Evolutionary conservation across 768 basidiomycete species (phyloP).

Genomic region (Mycena galopus): DNA sequence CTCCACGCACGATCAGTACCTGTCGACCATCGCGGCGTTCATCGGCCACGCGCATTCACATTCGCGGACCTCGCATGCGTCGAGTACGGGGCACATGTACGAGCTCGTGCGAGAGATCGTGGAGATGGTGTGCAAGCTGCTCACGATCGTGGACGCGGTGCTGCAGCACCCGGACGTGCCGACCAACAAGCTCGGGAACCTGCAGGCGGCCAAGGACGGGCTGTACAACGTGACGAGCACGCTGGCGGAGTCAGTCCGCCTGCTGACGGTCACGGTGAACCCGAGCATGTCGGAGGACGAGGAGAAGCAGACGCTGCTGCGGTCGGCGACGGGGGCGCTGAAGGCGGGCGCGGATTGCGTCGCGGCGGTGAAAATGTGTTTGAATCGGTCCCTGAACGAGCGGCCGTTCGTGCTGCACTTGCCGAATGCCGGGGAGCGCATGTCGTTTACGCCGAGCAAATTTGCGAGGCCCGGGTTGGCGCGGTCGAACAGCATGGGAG

Average conservation of each 20-base stretch:
- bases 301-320: slow-evolving; percentile 82
- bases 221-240: slow-evolving; percentile 87
- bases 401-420: slow-evolving; percentile 76
- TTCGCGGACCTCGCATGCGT: slow-evolving; percentile 90
- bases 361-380: slow-evolving; percentile 84
- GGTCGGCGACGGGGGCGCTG: slow-evolving; percentile 89
- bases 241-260: slow-evolving; percentile 90
- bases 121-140: slow-evolving; percentile 91
- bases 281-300: slow-evolving; percentile 78
- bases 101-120: slow-evolving; percentile 96
- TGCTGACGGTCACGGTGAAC: slow-evolving; percentile 69
- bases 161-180: slow-evolving; percentile 81
- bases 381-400: slow-evolving; percentile 73
- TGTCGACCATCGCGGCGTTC: slow-evolving; percentile 96
- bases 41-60: slow-evolving; percentile 98
- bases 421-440: slow-evolving; percentile 63
- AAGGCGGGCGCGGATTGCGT: slow-evolving; percentile 93
- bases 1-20: slow-evolving; percentile 88
- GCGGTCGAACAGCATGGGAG: slow-evolving; percentile 51
- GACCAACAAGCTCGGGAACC: slow-evolving; percentile 69
- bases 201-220: slow-evolving; percentile 81
- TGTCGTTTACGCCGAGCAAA: slow-evolving; percentile 62
- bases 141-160: slow-evolving; percentile 93
- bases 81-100: slow-evolving; percentile 93
- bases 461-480: slow-evolving; percentile 56